phyloP scores from a whole-genome alignment of 805 yeast species.

The Candida odintsovae region DNA sequence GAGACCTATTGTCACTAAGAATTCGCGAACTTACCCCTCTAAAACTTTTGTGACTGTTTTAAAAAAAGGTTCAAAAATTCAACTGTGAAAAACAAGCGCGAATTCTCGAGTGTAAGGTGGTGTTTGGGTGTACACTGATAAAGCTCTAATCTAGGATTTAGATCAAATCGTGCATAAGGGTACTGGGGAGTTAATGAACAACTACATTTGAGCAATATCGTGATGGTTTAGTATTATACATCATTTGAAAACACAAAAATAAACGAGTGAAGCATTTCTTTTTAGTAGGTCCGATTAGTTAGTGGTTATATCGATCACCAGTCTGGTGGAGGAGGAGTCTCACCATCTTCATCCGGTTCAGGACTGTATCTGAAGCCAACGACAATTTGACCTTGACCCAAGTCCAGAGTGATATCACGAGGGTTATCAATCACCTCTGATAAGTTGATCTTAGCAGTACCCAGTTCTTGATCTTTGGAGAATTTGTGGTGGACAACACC shows the following conservation, averaged over 20 bases:
- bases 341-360: constrained; percentile 13
- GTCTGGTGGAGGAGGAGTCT: constrained; percentile 17
- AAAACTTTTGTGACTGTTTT: neutral
- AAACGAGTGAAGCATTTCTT: neutral
- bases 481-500: constrained; percentile 65
- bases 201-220: neutral
- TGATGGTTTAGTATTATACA: neutral
- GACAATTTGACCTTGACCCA: constrained; percentile 35
- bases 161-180: neutral
- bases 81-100: no score
- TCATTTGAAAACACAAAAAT: neutral
- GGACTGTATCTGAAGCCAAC: constrained; percentile 36
- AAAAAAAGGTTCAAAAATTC: neutral
- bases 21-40: neutral
- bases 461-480: constrained; percentile 65
- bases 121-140: constrained; percentile 10
- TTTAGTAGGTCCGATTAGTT: neutral
- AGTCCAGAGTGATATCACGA: constrained; percentile 34
- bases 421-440: constrained; percentile 42
- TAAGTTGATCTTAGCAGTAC: constrained; percentile 48
- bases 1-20: neutral
- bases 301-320: constrained; percentile 3
- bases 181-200: no score
- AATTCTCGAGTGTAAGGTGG: neutral
- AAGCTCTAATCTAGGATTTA: neutral